Evolutionary conservation across 2,329 filamentous ascomycete genomes (phyloP).

Genomic region (Cordyceps militaris): DNA sequence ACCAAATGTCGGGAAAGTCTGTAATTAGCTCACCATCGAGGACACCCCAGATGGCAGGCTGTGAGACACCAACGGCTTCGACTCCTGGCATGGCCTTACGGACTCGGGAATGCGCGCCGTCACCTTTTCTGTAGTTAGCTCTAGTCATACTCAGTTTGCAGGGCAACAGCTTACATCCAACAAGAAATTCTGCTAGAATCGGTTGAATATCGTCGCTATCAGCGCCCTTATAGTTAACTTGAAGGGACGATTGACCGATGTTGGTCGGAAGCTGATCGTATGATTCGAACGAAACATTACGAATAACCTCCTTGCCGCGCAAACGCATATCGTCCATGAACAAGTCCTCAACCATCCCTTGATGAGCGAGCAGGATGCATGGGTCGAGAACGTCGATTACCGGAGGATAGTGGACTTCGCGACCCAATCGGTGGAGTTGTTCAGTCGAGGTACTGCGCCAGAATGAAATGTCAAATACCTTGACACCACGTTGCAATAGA

Average conservation of each 20-base stretch:
- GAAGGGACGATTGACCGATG: conserved; percentile 34
- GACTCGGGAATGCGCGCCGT: conserved; percentile 66
- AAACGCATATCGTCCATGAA: conserved; percentile 63
- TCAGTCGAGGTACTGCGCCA: conserved; percentile 52
- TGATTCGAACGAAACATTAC: conserved; percentile 57
- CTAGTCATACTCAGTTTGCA: neutral
- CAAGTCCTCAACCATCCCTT: conserved; percentile 67
- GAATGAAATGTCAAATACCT: conserved; percentile 68
- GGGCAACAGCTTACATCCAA: conserved; percentile 51
- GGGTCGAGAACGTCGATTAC: conserved; percentile 50
- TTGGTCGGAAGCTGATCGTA: conserved; percentile 40
- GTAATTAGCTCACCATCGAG: conserved; percentile 64
- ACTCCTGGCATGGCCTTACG: conserved; percentile 54
- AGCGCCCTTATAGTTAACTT: conserved; percentile 45
- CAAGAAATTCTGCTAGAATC: conserved; percentile 54
- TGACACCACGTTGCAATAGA: conserved; percentile 58
- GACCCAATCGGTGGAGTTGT: conserved; percentile 52
- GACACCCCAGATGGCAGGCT: conserved; percentile 58
- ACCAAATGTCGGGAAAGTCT: conserved; percentile 69
- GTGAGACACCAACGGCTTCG: conserved; percentile 49
- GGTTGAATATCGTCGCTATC: conserved; percentile 43
- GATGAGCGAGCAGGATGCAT: conserved; percentile 56
- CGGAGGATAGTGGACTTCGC: conserved; percentile 63
- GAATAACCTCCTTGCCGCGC: conserved; percentile 54
- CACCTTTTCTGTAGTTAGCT: conserved; percentile 34